Base-by-base conservation (phyloP, 176 grass and related monocot genomes). In the Eleusine indica region DNA sequence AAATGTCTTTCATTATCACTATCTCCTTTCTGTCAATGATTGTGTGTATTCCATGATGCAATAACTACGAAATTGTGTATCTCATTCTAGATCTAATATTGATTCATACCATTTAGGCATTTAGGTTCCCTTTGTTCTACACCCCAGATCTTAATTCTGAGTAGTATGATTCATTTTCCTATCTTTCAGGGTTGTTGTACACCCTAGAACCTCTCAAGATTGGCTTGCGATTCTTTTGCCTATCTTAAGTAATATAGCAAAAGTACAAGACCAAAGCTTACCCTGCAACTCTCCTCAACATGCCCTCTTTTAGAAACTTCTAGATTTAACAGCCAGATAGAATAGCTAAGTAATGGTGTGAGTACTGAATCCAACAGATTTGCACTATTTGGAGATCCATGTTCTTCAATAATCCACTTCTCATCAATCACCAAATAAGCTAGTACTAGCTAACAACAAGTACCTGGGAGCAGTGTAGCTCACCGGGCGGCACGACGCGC, bases 381-480 rank as follows among this genome's bases (percentile, higher is more conserved):
- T 42, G 7, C 44, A 71, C 37, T 76, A 42, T 64, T 51, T 30
- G 17, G 41, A 80, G 58, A 52, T 37, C 17, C 32, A 65, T 63
- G n/a, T 80, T 80, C n/a, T 52, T 72, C 54, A 43, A 51, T 13
- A 74, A 18, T 16, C 73, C 12, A 76, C 21, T 70, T 35, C 40
- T 44, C 0, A 88, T 47, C 57, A 68, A 58, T 73, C 37, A 74
- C 3, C 43, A 74, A 84, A 29, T 3, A 19, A 76, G 17, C 41
- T 39, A 44, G 43, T 5, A 46, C 7, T 46, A 71, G 25, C 38
- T 54, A 90, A 51, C 30, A 83, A 70, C 71, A 61, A 80, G 63
- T 54, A 99, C 97, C 88, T 96, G 88, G 56, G 91, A 70, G 80
- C 97, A 99, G 41, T 91, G 88, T 25, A 99, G 90, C 66, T 94